Evolutionary conservation across 2,329 filamentous ascomycete genomes (phyloP).

Genomic region (Ophiostoma ips): DNA sequence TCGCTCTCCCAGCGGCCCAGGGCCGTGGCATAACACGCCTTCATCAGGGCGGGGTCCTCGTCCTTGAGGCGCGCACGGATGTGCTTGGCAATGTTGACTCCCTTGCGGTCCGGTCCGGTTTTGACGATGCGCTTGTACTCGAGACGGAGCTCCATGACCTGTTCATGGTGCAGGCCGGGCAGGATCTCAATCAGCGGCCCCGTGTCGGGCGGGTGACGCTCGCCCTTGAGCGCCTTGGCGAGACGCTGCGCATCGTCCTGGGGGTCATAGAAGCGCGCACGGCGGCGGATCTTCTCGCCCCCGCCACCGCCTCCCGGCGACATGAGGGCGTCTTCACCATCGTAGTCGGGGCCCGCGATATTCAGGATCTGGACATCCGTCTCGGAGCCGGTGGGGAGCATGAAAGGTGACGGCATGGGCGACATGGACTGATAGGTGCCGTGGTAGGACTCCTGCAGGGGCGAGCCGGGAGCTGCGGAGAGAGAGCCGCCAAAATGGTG

Average conservation of each 20-base stretch:
- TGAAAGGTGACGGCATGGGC: constrained; percentile 77
- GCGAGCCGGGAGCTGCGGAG: constrained; percentile 55
- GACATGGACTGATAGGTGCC: constrained; percentile 92
- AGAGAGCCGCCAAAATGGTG: constrained; percentile 27
- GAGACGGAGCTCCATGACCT: constrained; percentile 69
- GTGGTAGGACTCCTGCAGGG: constrained; percentile 79
- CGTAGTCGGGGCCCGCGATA: constrained; percentile 38
- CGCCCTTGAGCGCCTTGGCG: constrained; percentile 57
- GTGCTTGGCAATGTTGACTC: constrained; percentile 76
- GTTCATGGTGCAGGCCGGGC: constrained; percentile 70
- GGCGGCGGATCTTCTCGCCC: constrained; percentile 35
- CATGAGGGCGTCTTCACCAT: constrained; percentile 22
- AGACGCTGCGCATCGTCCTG: constrained; percentile 64
- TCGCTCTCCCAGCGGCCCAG: constrained; percentile 86
- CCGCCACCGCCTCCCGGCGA: constrained; percentile 18
- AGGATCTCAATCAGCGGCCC: constrained; percentile 69
- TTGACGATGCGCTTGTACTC: constrained; percentile 90
- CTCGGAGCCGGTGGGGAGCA: constrained; percentile 41
- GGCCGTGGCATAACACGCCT: constrained; percentile 80
- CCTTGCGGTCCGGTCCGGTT: constrained; percentile 55
- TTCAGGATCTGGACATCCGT: constrained; percentile 25
- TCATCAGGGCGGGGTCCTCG: constrained; percentile 63
- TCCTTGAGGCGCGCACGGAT: constrained; percentile 66
- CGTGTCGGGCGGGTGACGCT: constrained; percentile 48
- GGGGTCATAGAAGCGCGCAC: constrained; percentile 73